Evolutionary conservation across 768 basidiomycete species (phyloP).

Genomic region (Tremella fuciformis): DNA sequence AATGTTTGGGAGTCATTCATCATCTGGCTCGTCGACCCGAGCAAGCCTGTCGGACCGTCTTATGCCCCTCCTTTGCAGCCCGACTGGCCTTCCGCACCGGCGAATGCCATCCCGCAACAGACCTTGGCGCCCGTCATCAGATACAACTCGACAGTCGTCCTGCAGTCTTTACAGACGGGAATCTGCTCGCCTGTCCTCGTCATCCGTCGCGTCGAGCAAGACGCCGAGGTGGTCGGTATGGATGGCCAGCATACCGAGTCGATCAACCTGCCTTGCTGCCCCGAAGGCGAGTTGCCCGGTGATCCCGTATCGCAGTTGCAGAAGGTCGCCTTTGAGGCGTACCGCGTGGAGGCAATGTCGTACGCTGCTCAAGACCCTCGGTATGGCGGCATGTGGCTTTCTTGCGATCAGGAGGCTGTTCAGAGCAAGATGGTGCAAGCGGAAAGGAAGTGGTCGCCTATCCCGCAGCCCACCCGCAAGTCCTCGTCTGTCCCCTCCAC

Average conservation of each 20-base stretch:
- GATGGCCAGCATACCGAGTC: conserved; percentile 61
- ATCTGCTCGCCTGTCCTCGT: conserved; percentile 89
- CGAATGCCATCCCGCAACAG: conserved; percentile 71
- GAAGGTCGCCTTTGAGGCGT: conserved; percentile 62
- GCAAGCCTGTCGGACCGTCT: conserved; percentile 69
- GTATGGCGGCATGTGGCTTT: conserved; percentile 38
- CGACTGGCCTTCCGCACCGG: conserved; percentile 88
- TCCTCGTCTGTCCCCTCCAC: conserved; percentile 32
- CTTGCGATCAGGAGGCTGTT: conserved; percentile 37
- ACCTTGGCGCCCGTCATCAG: conserved; percentile 84
- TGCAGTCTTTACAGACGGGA: conserved; percentile 91
- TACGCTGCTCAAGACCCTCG: conserved; percentile 13
- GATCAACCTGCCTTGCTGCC: conserved; percentile 60
- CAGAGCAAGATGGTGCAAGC: conserved; percentile 20
- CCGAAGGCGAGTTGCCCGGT: conserved; percentile 80
- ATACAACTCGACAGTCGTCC: conserved; percentile 93
- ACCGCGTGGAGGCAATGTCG: conserved; percentile 19
- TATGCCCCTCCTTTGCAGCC: conserved; percentile 78
- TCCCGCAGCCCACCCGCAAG: conserved; percentile 13
- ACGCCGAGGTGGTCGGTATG: conserved; percentile 83
- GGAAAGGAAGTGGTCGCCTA: conserved; percentile 30
- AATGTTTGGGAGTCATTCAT: conserved; percentile 63
- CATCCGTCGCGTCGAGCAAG: conserved; percentile 89
- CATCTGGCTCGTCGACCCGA: conserved; percentile 95
- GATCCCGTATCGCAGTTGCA: conserved; percentile 94